A percentile compares a stretch with the other conserved stretches of the same genome.
Conservation (phyloP, 2,329 filamentous ascomycete genomes). For the Colletotrichum graminicola region DNA sequence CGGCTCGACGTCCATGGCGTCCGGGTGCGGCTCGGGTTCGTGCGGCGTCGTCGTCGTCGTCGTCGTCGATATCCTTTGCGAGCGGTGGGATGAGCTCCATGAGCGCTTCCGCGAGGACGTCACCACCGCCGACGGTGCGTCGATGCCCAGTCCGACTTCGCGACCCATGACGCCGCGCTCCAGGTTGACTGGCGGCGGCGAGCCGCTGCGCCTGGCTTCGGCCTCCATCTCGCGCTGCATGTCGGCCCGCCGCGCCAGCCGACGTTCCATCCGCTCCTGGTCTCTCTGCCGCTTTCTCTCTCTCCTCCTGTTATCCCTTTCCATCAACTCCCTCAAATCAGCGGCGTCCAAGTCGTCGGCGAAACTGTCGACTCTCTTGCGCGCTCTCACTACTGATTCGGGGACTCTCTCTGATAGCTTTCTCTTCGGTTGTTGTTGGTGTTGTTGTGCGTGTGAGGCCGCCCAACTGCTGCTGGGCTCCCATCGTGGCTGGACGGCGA, state of each 20-base stretch:
- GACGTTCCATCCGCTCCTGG: slow-evolving; percentile 74
- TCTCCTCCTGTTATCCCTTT: slow-evolving; percentile 84
- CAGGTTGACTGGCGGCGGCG: slow-evolving; percentile 66
- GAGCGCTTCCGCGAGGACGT: slow-evolving; percentile 67
- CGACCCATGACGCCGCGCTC: slow-evolving; percentile 72
- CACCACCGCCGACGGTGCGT: slow-evolving; percentile 64
- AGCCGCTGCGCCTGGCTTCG: slow-evolving; percentile 64
- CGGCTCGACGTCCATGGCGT: slow-evolving; percentile 39
- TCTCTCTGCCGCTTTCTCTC: slow-evolving; percentile 80
- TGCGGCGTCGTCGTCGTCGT: slow-evolving; percentile 39
- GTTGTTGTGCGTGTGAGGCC: slow-evolving; percentile 62
- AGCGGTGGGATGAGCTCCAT: slow-evolving; percentile 53
- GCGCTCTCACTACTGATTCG: slow-evolving; percentile 71
- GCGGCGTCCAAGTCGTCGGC: slow-evolving; percentile 89
- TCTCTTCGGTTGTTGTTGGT: slow-evolving; percentile 53
- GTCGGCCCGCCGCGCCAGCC: slow-evolving; percentile 75
- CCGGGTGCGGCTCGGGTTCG: slow-evolving; percentile 30
- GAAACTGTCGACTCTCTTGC: slow-evolving; percentile 76
- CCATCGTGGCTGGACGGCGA: slow-evolving; percentile 74
- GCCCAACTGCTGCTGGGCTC: slow-evolving; percentile 59
- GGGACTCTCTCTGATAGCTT: slow-evolving; percentile 62
- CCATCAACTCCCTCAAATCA: slow-evolving; percentile 88
- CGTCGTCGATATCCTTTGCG: slow-evolving; percentile 47
- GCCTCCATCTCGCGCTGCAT: slow-evolving; percentile 71
- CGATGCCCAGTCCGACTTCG: slow-evolving; percentile 67